Evolutionary conservation across 2,329 filamentous ascomycete genomes (phyloP), one percentile per base, ranked within the genome.

Genomic region (Penicillium sp.): DNA sequence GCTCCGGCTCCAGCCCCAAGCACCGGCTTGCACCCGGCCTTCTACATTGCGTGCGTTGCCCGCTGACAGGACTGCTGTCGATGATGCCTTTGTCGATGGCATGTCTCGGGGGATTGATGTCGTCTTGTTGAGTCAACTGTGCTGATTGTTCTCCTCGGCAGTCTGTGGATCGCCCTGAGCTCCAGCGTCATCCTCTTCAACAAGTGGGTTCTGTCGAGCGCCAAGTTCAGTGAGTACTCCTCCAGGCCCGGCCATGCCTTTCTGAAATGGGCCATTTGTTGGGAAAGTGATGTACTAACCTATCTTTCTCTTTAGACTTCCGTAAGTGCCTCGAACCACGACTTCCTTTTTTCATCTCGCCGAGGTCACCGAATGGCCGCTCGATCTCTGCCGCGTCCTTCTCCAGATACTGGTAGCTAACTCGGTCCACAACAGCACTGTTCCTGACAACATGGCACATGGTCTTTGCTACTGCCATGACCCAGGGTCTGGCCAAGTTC

Each of bases 121-220:
- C 5, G 3, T 38, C 35, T 27, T 29, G 34, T n/a, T 4, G 12
- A 13, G 25, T 43, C 33, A 28, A 43, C 47, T 39, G 53, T 57
- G 49, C 61, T 42, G 29, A 32, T 32, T 11, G 29, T 32, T 32
- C 11, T 24, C 13, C 12, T 36, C 8, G 11, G 27, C 70, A 95
- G 90, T 60, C 77, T 84, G 58, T 97, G 91, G 91, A 97, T 97
- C 69, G 76, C 83, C 49, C 79, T 95, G 69, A 94, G 88, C 64
- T 95, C 89, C 27, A 88, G 85, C 61, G 89, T 96, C 66, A 97
- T 97, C 69, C 79, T 97, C 51, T 97, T 96, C 84, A 97, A 97
- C 83, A 97, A 97, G 81, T 95, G 88, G 84, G 89, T 97, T 65
- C 79, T 97, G 52, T 83, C 89, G 61, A 89, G 84, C 26, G 80